Evolutionary conservation across 1,139 yeast genomes (phyloP), one percentile per base, ranked within the genome.

Genomic region (Geotrichum macrosporum): DNA sequence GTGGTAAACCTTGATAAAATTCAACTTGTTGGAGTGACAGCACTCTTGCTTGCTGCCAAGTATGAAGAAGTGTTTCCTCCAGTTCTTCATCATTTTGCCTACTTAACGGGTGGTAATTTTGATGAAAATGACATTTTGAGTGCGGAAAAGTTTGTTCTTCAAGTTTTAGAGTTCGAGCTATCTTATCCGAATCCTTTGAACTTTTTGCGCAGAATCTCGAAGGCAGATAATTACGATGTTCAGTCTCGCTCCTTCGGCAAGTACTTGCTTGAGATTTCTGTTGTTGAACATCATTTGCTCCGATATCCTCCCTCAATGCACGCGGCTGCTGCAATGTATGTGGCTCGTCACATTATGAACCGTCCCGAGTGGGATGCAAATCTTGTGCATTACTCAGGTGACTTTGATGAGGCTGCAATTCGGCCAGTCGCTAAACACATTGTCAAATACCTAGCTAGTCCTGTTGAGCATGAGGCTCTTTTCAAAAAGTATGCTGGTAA

Each of bases 31-130:
- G 97, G 97, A 10, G 84, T 95, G 1, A 88, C 96, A 1, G 80
- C 94, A 19, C 67, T 92, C 55, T 87, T 89, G 66, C 84, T 89
- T 56, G 96, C 97, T 30, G 92, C 96, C 20, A 92, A 92, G 68
- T 88, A 86, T 64, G 97, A 89, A 69, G 97, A 89, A 68, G 95
- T 89, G 41, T 85, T 85, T 62, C 79, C 92, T 8, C 97, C 97
- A 13, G 81, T 94, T 34, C 86, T 88, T 48, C 78, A 81, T 57
- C 85, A 87, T 68, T 88, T 87, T 67, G 89, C 95, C 10, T 84
- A 84, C 63, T 87, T 86, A 57, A 84, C 95, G 38, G 95, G 86
- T 61, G 84, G 84, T 40, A 84, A 88, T 19, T 85, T 84, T 56
- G 75, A 86, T 9, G 94, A 82, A 62, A 89, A 84, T 50, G 95